Base-by-base conservation (phyloP, 2,329 filamentous ascomycete species). In the Aspergillus fumigatiaffinis region DNA sequence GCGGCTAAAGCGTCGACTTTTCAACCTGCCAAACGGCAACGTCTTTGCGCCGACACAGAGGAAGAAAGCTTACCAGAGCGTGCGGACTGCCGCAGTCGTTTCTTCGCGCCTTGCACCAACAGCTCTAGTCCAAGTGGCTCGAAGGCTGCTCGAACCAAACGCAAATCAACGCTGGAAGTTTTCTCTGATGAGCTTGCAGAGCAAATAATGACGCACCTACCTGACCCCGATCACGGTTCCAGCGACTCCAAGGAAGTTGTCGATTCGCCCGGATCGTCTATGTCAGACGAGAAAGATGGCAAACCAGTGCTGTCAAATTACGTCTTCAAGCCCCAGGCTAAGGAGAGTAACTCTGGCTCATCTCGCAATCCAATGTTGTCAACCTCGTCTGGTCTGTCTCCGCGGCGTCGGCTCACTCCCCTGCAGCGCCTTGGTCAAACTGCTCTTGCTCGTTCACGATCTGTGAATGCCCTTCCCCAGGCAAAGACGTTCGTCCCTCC, bases 161-260 rank as follows among this genome's bases (percentile, higher is more conserved):
- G 76, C 54, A 75, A 76, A 54, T 73, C 76, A 14, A 71, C 72
- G 8, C 70, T 83, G 55, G 77, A 75, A 25, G 77, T 84, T 4
- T 83, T 79, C 63, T 83, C 81, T 1, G 82, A 84, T 63, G 80
- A 82, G 60, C 73, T 77, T 4, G 73, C 80, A 26, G 79, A 82
- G 58, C 78, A 80, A 29, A 78, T 78, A 7, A 79, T 82, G 72
- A 68, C 77, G 3, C 74, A 71, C 53, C 67, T 82, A 42, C 71
- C 76, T 8, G 75, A 81, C 61, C 63, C 69, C 23, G 48, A 38
- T 25, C 55, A 61, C 28, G n/a, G 47, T 17, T 4, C 53, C 17
- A n/a, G 46, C 8, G 41, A 29, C 6, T 38, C 51, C 17, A 51
- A 23, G 9, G 35, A 49, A 20, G 20, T 5, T 3, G 21, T 23